Evolutionary conservation across 108 stramenopile species (phyloP), one percentile per base, ranked within the genome.

Genomic region (Nannochloropsis salina): DNA sequence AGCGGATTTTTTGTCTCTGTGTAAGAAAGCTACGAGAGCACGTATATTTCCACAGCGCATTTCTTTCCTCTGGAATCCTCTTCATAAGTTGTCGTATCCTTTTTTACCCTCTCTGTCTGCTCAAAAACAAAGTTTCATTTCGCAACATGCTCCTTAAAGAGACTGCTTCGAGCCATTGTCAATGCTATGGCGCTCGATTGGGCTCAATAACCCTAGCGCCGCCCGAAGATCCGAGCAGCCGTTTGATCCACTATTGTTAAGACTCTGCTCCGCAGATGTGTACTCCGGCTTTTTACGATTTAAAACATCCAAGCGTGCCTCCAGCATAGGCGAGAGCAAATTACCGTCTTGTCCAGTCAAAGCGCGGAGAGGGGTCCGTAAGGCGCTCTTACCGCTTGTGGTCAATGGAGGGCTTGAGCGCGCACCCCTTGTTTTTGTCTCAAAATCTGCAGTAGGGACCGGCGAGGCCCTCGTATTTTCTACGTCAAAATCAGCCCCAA

Each of bases 201-300:
- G 61, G n/a, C 61, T 74, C 20, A 74, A n/a, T n/a, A 74, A 74
- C 61, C 61, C 61, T n/a, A 74, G n/a, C 6, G 61, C 61, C 61
- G 61, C 61, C 61, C n/a, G 61, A 15, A 74, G n/a, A 74, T 15
- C 15, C 2, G 61, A 74, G 20, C 2, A n/a, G 15, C 61, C 61
- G 20, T n/a, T 15, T n/a, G 61, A n/a, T n/a, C 20, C n/a, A n/a
- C 61, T n/a, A 74, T 8, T n/a, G n/a, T 74, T n/a, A 15, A 74
- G 61, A 74, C 61, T 8, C 61, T 74, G 20, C 8, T 6, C 61
- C 8, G 15, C 47, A 12, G 47, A 10, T 51, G 47, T 74, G 61
- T 4, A n/a, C 61, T 74, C n/a, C 3, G 4, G n/a, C 61, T n/a
- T 74, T 15, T 74, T n/a, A 74, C n/a, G 61, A n/a, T 74, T n/a